Evolutionary conservation across 202 grass and related monocot genomes (phyloP), one percentile per base, ranked within the genome.

Genomic region (Saccharum hybrid): DNA sequence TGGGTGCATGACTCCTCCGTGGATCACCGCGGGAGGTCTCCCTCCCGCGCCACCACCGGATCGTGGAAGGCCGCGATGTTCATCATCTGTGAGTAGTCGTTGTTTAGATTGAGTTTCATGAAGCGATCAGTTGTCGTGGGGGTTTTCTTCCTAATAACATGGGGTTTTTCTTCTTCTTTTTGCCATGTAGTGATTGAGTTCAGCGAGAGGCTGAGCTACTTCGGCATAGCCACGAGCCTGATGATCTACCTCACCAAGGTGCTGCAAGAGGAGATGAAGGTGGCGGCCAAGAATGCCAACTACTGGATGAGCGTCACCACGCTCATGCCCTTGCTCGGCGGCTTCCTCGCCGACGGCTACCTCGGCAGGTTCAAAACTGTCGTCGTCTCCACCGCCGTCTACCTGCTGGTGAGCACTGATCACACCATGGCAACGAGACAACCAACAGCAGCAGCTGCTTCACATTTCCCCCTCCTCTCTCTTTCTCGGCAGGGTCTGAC

Each of bases 161-260:
- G 2, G 18, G 18, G 0, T 7, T 6, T 7, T 59, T 10, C 22
- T 10, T n/a, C 0, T 9, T 1, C 2, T 54, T 12, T 34, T 26
- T 45, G 43, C 34, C 19, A 16, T 18, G 15, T 72, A 97, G 94
- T 61, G 26, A 97, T 97, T 3, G 94, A 97, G 74, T 94, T 97
- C 56, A 86, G 92, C 16, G 92, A 97, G 90, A 89, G 94, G 86
- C 46, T 97, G 52, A 97, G 91, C 84, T 97, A 94, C 72, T 94
- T 89, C 36, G 94, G 94, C 4, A 74, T 97, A 10, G 86, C 88
- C 0, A 91, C 90, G 6, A 94, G 91, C 86, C 64, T 97, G 33
- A 94, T 97, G 81, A 90, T 94, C 4, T 97, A 97, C 84, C 78
- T 92, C 48, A 94, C 78, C 39, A 86, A 81, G 74, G 94, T 92